Evolutionary conservation across 768 basidiomycete genomes (phyloP).

Genomic region (Amanita molliuscula): DNA sequence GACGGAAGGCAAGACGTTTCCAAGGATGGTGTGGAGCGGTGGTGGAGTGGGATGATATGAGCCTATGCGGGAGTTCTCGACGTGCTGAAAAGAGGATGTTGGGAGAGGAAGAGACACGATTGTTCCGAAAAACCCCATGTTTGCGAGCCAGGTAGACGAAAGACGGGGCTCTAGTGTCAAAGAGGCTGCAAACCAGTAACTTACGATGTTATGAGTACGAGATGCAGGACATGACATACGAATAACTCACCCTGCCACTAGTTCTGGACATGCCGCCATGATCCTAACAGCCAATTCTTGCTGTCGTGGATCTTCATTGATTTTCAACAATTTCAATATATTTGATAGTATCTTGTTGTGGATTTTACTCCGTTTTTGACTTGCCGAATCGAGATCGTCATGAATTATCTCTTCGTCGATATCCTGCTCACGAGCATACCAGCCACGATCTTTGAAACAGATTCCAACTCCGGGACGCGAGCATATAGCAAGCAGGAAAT

Average conservation of each 20-base stretch:
- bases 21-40: slow-evolving; percentile 55
- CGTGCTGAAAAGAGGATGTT: slow-evolving; percentile 45
- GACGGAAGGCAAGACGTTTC: slow-evolving; percentile 67
- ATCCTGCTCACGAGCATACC: slow-evolving; percentile 71
- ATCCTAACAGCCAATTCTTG: slow-evolving; percentile 80
- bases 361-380: slow-evolving; percentile 29
- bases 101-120: slow-evolving; percentile 76
- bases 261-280: slow-evolving; percentile 74
- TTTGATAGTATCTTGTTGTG: slow-evolving; percentile 81
- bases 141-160: slow-evolving; percentile 86
- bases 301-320: slow-evolving; percentile 82
- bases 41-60: slow-evolving; percentile 69
- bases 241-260: slow-evolving; percentile 54
- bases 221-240: not conserved
- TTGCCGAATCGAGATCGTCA: slow-evolving; percentile 26
- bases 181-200: slow-evolving; percentile 62
- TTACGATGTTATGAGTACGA: slow-evolving; percentile 18
- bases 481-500: slow-evolving; percentile 80
- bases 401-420: slow-evolving; percentile 22
- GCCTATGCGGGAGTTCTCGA: slow-evolving; percentile 15
- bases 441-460: slow-evolving; percentile 83
- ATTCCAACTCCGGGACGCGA: slow-evolving; percentile 74
- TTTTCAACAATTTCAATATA: slow-evolving; percentile 62
- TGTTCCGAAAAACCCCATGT: slow-evolving; percentile 72
- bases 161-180: slow-evolving; percentile 79